Base-by-base conservation (phyloP, 2,329 filamentous ascomycete species). In the Diaporthe destruens region DNA sequence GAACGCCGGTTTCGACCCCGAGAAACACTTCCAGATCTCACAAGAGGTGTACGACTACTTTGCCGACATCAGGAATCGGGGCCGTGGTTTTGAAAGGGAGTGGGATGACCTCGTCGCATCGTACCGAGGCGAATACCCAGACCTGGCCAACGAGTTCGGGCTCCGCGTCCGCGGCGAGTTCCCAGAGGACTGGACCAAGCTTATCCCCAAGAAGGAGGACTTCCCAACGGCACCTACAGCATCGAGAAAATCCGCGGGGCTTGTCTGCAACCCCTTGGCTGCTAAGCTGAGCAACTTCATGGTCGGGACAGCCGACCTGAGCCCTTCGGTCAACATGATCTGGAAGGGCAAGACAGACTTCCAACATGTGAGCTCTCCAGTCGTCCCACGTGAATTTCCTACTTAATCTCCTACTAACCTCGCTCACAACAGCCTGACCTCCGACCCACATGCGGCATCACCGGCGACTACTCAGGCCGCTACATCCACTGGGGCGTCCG, bases 401-500 rank as follows among this genome's bases (percentile, higher is more conserved):
- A 42, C 3, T 39, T 12, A 3, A 39, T 39, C 12, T 39, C 36
- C 36, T 39, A 42, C 18, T 6, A 0, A 5, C 3, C 12, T 23
- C 39, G 1, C 29, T 23, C 39, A 2, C 29, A 78, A 2, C 29
- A 78, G 77, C 76, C 77, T 4, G 70, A 75, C 25, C 67, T 77
- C 12, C 69, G 71, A 5, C 73, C 77, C 14, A 57, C 74, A 1
- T 76, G 77, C 39, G 77, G 77, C 32, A 74, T 77, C 55, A 75
- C 74, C 56, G 90, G 89, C 54, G 81, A 87, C 79, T 87, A 86
- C 74, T 76, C 82, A 0, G 88, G 88, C 3, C 84, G 88, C 1
- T 90, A 89, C 75, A 86, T 91, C 75, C 89, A 89, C 78, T 91
- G 85, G 78, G 89, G 89, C 51, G 86, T 91, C 69, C 86, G 89